Conservation (phyloP, 148 eudicot species). For the Silene latifolia region DNA sequence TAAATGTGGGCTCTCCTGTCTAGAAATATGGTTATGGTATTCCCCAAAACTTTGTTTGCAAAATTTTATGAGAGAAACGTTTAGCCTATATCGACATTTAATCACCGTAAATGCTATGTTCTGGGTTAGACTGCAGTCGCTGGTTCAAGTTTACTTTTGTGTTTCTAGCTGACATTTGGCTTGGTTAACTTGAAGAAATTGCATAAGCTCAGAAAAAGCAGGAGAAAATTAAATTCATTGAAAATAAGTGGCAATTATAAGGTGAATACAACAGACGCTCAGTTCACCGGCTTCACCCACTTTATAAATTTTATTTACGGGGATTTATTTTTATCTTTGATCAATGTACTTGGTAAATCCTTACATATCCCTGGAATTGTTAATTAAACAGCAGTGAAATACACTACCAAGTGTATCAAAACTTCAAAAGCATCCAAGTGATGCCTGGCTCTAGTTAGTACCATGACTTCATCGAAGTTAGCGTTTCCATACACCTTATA, state of each 20-base stretch:
- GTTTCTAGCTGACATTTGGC: conserved; percentile 3
- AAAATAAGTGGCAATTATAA: neutral
- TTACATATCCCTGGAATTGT: neutral
- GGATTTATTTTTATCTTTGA: neutral
- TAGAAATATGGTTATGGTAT: no score
- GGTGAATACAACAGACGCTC: neutral
- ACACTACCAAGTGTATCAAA: neutral
- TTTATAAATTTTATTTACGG: neutral
- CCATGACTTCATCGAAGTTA: neutral
- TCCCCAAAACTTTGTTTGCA: no score
- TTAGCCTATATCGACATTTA: no score
- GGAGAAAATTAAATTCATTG: neutral
- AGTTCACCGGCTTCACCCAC: neutral
- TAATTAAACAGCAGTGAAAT: neutral
- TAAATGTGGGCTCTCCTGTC: no score
- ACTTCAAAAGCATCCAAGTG: neutral
- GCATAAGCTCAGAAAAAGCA: no score
- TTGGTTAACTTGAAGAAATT: neutral
- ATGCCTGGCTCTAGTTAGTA: neutral
- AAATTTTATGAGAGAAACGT: no score
- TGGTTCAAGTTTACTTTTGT: neutral
- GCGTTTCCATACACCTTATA: neutral
- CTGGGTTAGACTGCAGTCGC: no score
- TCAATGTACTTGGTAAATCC: neutral
- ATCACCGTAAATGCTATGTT: no score